Percentiles rank a stretch among this genome's conserved stretches.
Evolutionary conservation across 1,284 basidiomycete species (phyloP).

Genomic region (Boletellus sp.): DNA sequence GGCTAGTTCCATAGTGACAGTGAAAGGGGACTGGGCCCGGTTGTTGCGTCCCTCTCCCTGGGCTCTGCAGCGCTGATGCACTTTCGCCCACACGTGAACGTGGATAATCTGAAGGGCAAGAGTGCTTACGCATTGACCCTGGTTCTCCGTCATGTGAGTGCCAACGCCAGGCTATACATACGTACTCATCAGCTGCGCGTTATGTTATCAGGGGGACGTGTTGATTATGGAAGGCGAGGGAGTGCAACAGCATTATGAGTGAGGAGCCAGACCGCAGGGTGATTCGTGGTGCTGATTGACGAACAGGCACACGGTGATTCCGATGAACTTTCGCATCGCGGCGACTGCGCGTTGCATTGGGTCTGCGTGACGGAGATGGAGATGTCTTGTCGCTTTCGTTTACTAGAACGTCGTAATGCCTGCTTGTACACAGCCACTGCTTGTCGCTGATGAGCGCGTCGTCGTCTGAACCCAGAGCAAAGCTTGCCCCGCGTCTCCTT

Average conservation of each 20-base stretch:
- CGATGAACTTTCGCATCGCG: constrained; percentile 50
- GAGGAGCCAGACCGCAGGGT: constrained; percentile 22
- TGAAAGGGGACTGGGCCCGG: constrained; percentile 66
- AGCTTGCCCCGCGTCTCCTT: constrained; percentile 15
- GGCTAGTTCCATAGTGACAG: constrained; percentile 74
- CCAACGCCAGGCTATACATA: not conserved
- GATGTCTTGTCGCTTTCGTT: no score
- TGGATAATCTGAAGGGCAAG: constrained; percentile 33
- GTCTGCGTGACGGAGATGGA: constrained; percentile 12
- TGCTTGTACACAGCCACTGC: constrained; percentile 19
- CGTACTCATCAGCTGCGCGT: not conserved
- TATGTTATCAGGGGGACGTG: constrained; percentile 59
- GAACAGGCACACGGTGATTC: constrained; percentile 47
- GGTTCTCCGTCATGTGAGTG: constrained; percentile 62
- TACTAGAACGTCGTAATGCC: no score
- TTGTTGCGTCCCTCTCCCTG: constrained; percentile 69
- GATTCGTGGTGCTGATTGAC: constrained; percentile 4
- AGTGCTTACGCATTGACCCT: constrained; percentile 47
- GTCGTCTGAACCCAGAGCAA: not conserved
- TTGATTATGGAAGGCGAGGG: constrained; percentile 68
- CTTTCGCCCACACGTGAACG: constrained; percentile 50
- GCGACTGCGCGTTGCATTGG: constrained; percentile 52
- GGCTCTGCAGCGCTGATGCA: constrained; percentile 74
- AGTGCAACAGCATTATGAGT: constrained; percentile 72
- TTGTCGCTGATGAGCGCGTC: not conserved